Evolutionary conservation across 2,329 filamentous ascomycete genomes (phyloP).

Genomic region (Corinectria fuckeliana): DNA sequence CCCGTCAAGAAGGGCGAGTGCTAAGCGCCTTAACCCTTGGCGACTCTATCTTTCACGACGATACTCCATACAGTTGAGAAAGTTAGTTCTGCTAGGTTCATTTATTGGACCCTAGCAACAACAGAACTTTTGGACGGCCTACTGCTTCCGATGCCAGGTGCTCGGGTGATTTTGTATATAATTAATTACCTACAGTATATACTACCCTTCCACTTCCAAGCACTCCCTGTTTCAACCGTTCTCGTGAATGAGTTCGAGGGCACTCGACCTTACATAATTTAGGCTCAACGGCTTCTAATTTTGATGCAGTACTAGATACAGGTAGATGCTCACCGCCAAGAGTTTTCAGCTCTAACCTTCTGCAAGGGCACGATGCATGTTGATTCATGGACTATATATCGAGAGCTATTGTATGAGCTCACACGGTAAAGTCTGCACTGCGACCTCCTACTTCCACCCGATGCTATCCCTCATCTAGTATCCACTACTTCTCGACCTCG

Average conservation of each 20-base stretch:
- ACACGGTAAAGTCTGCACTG: background rate
- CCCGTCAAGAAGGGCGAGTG: constrained; percentile 38
- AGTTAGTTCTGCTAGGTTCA: background rate
- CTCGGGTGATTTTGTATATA: background rate
- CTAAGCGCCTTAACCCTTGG: constrained; percentile 25
- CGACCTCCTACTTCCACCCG: background rate
- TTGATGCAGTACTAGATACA: no score
- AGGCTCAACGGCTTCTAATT: no score
- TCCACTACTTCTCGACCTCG: constrained; percentile 14
- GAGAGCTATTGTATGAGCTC: no score
- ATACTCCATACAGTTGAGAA: background rate
- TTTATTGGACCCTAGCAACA: background rate
- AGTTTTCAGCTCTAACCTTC: no score
- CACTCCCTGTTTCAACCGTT: background rate
- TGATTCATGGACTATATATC: no score
- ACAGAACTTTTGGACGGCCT: background rate
- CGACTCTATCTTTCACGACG: background rate
- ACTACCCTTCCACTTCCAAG: background rate
- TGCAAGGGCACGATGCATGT: no score
- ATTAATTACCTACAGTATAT: background rate
- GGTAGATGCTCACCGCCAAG: no score
- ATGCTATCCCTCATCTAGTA: constrained; percentile 14
- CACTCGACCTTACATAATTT: no score
- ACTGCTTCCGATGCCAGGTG: background rate
- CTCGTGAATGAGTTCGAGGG: background rate